Evolutionary conservation across 2,329 filamentous ascomycete species (phyloP).

Genomic region (Aspergillus aculeatinus): DNA sequence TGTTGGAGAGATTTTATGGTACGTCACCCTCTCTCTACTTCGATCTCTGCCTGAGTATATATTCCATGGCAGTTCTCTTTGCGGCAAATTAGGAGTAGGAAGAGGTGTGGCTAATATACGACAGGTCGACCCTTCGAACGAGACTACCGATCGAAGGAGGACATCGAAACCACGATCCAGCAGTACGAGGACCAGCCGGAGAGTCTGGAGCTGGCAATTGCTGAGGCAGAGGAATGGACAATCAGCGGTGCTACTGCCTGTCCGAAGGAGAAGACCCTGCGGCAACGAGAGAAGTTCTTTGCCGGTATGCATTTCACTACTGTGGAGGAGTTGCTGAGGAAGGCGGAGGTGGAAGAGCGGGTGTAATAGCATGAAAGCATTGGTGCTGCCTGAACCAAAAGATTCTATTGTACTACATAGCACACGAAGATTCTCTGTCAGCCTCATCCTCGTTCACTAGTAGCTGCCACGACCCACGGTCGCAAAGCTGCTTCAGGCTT

Average conservation of each 20-base stretch:
- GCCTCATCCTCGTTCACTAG: too few species aligned
- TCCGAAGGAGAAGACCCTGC: not conserved
- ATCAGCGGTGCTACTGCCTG: not conserved
- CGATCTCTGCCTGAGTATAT: too few species aligned
- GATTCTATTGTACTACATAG: too few species aligned
- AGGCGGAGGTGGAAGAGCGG: not conserved
- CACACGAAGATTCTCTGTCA: too few species aligned
- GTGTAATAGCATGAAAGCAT: not conserved
- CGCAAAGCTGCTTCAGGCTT: too few species aligned
- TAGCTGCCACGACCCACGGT: too few species aligned
- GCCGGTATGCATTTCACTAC: not conserved
- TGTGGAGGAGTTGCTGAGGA: not conserved
- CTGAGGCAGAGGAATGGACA: not conserved
- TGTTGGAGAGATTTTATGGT: not conserved
- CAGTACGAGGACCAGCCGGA: not conserved
- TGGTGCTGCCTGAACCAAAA: too few species aligned
- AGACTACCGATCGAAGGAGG: not conserved
- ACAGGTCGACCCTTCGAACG: not conserved
- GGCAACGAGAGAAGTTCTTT: constrained; percentile 1
- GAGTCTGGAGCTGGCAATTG: not conserved
- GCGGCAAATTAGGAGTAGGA: too few species aligned
- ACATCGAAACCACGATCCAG: not conserved
- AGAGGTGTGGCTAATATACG: too few species aligned
- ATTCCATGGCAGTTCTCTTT: too few species aligned
- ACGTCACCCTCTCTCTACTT: not conserved